Evolutionary conservation across 1,139 yeast species (phyloP).

Genomic region (Hansenula lynferdii): DNA sequence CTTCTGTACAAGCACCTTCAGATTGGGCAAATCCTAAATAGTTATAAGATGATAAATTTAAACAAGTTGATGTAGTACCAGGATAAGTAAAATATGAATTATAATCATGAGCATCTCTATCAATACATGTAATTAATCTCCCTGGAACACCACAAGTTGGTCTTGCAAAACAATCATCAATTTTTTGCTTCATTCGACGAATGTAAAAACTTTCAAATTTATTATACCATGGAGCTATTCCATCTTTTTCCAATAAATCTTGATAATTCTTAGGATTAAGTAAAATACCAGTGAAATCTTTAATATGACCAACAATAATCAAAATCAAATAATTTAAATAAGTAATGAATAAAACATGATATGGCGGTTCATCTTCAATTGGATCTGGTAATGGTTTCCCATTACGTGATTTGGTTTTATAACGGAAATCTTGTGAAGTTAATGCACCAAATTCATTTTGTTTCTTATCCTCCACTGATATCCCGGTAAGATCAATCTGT

Average conservation of each 20-base stretch:
- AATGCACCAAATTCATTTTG: constrained; percentile 63
- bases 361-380: constrained; percentile 81
- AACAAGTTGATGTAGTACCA: constrained; percentile 71
- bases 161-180: constrained; percentile 93
- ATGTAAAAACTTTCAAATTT: constrained; percentile 93
- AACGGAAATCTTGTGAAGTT: constrained; percentile 52
- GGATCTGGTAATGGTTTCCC: constrained; percentile 56
- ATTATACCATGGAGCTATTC: constrained; percentile 94
- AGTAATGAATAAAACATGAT: constrained; percentile 71
- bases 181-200: constrained; percentile 83
- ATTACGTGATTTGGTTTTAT: constrained; percentile 42
- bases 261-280: constrained; percentile 62
- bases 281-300: constrained; percentile 80
- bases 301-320: constrained; percentile 82
- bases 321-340: constrained; percentile 79
- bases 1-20: constrained; percentile 85
- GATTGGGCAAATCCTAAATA: constrained; percentile 97
- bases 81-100: constrained; percentile 58
- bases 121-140: constrained; percentile 75
- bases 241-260: constrained; percentile 73
- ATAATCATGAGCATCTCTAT: constrained; percentile 62
- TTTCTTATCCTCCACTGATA: constrained; percentile 46
- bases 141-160: constrained; percentile 99
- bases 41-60: constrained; percentile 87
- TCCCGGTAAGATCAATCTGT: constrained; percentile 25